Evolutionary conservation across 495 filamentous ascomycete species (phyloP), one percentile per base, ranked within the genome.

Genomic region (Amphirosellinia nigrospora): DNA sequence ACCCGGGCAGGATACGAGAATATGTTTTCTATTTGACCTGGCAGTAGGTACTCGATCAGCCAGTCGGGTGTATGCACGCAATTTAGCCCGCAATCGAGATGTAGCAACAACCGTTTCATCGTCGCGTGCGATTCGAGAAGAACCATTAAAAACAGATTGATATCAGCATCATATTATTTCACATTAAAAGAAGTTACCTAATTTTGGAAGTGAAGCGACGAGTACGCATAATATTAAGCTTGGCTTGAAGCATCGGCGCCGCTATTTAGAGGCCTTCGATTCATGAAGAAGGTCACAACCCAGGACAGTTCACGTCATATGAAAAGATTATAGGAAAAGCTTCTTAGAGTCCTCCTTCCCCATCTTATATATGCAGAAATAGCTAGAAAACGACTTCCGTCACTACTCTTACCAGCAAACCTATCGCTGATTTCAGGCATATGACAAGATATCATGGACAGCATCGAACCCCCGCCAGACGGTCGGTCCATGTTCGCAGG

Each of bases 21-120:
- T 15, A 1, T 10, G 32, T 5, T 62, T 62, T 9, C 23, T 3
- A 30, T 46, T 8, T 34, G 9, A 39, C 23, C 28, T 41, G 1
- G 21, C 26, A 9, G 38, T 5, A 6, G 38, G n/a, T 62, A 21
- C 9, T 30, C 21, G 8, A 41, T 15, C 58, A 4, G 15, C 3
- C 61, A 13, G 1, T 23, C 19, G 7, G 4, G 21, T 21, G 21
- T 34, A 28, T 48, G 13, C 21, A 6, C 23, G 15, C 43, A 30
- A 45, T 62, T 62, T 34, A 64, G 19, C 28, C 61, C 61, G 26
- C 23, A 2, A 28, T 9, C 30, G 39, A 45, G 23, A 19, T 50
- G 43, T 50, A 64, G 30, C 61, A 16, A 23, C 8, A 15, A 28
- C n/a, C 34, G 61, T 50, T 48, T 64, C 39, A 64, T 64, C 43